phyloP scores from a whole-genome alignment of 257 asterid genomes.

The Solanum virginianum region DNA sequence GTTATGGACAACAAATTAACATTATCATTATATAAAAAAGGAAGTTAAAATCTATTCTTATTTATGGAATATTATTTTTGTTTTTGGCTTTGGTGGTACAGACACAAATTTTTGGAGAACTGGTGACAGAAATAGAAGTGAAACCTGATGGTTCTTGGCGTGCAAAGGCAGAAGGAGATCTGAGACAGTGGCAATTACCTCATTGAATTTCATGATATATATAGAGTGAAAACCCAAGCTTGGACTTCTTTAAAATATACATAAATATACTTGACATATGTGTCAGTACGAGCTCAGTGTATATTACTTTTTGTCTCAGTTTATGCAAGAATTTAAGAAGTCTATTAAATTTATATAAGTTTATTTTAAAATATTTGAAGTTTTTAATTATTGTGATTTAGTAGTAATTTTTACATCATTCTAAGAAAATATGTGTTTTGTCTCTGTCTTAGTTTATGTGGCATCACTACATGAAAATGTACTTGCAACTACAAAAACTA shows the following conservation, averaged over 20 bases:
- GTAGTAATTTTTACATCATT: not conserved
- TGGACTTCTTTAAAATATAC: conserved; percentile 14
- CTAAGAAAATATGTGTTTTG: not conserved
- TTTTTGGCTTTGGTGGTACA: conserved; percentile 6
- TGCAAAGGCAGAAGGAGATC: conserved; percentile 68
- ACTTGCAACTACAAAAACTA: too few relatives aligned
- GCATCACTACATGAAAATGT: too few relatives aligned
- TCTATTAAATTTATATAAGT: not conserved
- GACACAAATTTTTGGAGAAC: conserved; percentile 63
- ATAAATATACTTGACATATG: not conserved
- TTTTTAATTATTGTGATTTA: not conserved
- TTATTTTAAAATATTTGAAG: not conserved
- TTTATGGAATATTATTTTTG: not conserved
- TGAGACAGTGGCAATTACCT: conserved; percentile 76
- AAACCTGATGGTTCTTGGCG: conserved; percentile 98
- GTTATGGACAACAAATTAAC: not conserved
- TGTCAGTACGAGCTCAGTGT: not conserved
- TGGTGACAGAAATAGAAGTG: conserved; percentile 74
- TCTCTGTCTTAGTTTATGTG: not conserved
- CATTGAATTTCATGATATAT: conserved; percentile 34
- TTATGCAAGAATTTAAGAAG: not conserved
- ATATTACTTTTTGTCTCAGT: not conserved
- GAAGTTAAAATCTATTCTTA: not conserved
- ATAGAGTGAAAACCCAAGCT: conserved; percentile 36
- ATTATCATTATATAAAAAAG: not conserved